Conservation (phyloP, 2,329 filamentous ascomycete species). For the Clarireedia monteithiana region DNA sequence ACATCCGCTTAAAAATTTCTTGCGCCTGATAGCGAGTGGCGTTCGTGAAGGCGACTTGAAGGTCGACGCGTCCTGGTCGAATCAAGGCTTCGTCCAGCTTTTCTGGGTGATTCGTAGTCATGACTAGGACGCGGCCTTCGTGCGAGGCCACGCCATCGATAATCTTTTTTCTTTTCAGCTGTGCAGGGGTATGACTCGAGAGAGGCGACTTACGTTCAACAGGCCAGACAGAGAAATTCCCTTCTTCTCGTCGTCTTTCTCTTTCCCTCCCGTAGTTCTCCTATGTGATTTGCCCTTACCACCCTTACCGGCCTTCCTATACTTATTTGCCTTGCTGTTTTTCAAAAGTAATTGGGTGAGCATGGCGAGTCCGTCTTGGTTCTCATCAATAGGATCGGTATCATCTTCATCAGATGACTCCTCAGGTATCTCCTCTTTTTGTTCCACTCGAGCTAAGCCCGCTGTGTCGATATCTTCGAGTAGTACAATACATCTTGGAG, state of each 20-base stretch:
- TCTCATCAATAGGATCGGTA: not conserved
- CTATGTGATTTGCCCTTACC: conserved; percentile 25
- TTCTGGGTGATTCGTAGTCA: conserved; percentile 74
- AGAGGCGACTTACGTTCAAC: conserved; percentile 45
- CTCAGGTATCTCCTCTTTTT: conserved; percentile 8
- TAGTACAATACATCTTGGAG: conserved; percentile 55
- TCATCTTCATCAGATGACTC: conserved; percentile 1
- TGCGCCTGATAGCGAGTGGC: conserved; percentile 45
- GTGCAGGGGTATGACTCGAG: not conserved
- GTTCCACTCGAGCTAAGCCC: conserved; percentile 41
- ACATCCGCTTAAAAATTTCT: conserved; percentile 56
- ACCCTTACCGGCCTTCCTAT: conserved; percentile 36
- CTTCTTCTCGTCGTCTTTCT: conserved; percentile 22
- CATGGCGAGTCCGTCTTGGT: not conserved
- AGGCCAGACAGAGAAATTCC: conserved; percentile 70
- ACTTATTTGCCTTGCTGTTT: conserved; percentile 36
- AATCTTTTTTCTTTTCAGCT: conserved; percentile 9
- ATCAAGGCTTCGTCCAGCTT: conserved; percentile 67
- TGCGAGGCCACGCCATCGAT: conserved; percentile 59
- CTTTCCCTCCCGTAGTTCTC: not conserved
- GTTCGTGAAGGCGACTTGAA: conserved; percentile 57
- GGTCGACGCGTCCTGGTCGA: conserved; percentile 64
- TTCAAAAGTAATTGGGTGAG: conserved; percentile 26
- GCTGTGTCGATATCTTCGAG: conserved; percentile 65
- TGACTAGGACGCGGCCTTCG: conserved; percentile 71